Evolutionary conservation across 1,139 yeast species (phyloP), one percentile per base, ranked within the genome.

Genomic region (Candida sanyaensis): DNA sequence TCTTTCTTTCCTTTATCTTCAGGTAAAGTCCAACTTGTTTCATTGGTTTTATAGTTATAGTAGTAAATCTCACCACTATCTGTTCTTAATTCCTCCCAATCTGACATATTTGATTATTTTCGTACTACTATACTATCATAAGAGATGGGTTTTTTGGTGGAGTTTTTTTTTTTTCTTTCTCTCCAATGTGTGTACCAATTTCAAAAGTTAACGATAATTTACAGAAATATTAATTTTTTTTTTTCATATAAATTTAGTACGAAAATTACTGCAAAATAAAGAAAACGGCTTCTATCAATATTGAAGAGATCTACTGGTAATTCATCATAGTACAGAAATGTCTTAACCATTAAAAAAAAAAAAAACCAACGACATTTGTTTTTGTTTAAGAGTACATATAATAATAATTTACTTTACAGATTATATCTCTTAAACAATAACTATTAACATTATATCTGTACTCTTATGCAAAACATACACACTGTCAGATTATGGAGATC

Each of bases 21-120:
- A 0, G 97, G 97, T 53, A 84, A 80, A 7, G 86, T 88, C 96
- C 97, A 91, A 42, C 85, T 81, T 0, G 96, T 84, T 57, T 83
- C 84, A 46, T 82, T 79, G 0, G 95, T 86, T 34, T 62, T 74
- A 0, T 79, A 51, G 55, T 91, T 83, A 64, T 83, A 88, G 64
- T 86, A 91, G 67, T 91, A 92, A 1, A 72, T 71, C 37, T 86
- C 75, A 0, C 96, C 96, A 37, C 81, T 80, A 10, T 79, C 81
- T 55, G 86, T 90, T 37, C 70, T 70, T 21, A 80, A 78, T 52
- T 83, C 78, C 62, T 81, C 83, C 97, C 97, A 90, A 47, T 49
- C 50, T 6, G 49, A 33, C 55, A 52, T 50, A 4, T 17, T 28
- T 2, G 29, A n/a, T 27, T 9, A 23, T 4, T 8, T 28, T 13